Conservation (phyloP, 2,329 filamentous ascomycete species). For the Trichoderma sp. region DNA sequence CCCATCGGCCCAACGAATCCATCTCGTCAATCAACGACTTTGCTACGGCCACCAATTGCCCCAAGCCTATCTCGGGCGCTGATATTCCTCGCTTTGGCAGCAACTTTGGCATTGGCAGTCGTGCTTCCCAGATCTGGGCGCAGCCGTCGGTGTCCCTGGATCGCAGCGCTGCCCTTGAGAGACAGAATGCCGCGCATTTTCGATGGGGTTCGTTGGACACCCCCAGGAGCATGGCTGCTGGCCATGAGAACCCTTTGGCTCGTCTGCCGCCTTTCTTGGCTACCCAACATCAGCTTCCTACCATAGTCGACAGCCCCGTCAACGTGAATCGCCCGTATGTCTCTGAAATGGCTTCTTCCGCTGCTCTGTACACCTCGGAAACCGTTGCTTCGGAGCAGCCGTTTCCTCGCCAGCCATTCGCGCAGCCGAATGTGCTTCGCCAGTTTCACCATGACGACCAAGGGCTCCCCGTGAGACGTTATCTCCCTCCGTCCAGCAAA, state of each 20-base stretch:
- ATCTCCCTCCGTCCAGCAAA: not conserved
- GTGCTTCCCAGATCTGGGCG: not conserved
- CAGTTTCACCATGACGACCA: not conserved
- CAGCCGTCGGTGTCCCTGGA: not conserved
- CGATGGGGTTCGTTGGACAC: constrained; percentile 9
- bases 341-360: not conserved
- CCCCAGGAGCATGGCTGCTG: not conserved
- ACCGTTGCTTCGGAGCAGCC: not conserved
- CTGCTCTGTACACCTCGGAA: not conserved
- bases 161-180: not conserved
- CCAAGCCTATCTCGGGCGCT: not conserved
- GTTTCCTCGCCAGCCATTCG: not conserved
- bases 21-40: not conserved
- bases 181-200: not conserved
- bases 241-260: not conserved
- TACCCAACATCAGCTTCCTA: not conserved
- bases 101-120: not conserved
- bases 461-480: not conserved
- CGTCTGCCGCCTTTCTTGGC: not conserved
- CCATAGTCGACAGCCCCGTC: not conserved
- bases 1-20: not conserved
- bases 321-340: not conserved
- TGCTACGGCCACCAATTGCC: not conserved
- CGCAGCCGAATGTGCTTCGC: not conserved
- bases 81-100: not conserved